Evolutionary conservation across 441 rosid species (phyloP).

Genomic region (Arabidopsis lyrata): DNA sequence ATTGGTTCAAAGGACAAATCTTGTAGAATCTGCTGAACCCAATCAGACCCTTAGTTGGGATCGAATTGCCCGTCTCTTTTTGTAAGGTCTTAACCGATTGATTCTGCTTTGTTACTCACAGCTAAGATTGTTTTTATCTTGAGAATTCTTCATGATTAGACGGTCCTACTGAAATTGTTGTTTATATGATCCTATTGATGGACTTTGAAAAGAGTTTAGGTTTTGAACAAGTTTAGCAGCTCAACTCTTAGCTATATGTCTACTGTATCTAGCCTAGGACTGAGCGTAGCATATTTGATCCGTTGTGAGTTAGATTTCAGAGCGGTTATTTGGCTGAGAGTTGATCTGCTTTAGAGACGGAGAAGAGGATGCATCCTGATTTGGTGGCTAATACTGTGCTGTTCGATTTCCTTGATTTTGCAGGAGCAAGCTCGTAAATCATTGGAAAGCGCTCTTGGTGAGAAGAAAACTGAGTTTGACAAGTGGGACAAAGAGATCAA

Average conservation of each 20-base stretch:
- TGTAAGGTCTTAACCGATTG: neutral
- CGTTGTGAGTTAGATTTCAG: neutral
- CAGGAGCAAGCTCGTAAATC: conserved; percentile 94
- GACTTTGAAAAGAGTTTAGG: neutral
- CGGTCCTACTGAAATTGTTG: neutral
- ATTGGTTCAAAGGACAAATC: neutral
- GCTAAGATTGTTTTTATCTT: neutral
- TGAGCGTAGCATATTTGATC: neutral
- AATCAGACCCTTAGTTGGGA: neutral
- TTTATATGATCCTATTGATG: neutral
- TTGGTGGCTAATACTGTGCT: conserved; percentile 9
- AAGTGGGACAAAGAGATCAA: conserved; percentile 87
- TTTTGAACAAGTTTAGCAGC: neutral
- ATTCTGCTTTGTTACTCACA: neutral
- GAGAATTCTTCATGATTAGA: conserved; percentile 2
- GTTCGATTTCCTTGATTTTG: conserved; percentile 21
- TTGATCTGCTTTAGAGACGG: neutral
- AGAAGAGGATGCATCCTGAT: neutral
- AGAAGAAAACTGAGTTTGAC: conserved; percentile 79
- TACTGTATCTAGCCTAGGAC: neutral
- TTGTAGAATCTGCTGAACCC: neutral
- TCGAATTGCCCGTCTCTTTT: neutral
- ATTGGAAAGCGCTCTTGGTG: conserved; percentile 88
- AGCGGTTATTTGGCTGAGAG: neutral
- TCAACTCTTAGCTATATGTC: conserved; percentile 6